Percentiles rank a stretch among this genome's conserved stretches.
Evolutionary conservation across 2,329 filamentous ascomycete species (phyloP).

Genomic region (Venturia aucupariae): DNA sequence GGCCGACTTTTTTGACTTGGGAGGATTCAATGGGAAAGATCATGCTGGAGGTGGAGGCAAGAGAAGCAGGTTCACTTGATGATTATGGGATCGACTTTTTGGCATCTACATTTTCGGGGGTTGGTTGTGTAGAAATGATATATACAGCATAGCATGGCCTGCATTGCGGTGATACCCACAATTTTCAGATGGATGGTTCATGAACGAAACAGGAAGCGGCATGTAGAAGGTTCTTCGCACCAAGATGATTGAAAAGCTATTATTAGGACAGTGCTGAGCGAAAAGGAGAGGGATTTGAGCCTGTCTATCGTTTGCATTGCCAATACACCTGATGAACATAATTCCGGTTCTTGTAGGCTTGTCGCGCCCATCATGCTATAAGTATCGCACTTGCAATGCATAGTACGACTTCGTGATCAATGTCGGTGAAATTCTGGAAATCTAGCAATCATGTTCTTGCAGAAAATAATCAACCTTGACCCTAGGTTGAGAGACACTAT

Average conservation of each 20-base stretch:
- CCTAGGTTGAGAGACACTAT: too few species aligned
- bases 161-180: conserved; percentile 7
- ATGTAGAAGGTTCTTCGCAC: neutral
- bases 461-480: too few species aligned
- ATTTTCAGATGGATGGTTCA: neutral
- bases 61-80: conserved; percentile 29
- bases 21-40: conserved; percentile 47
- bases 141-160: neutral
- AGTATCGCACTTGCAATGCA: too few species aligned
- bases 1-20: conserved; percentile 66
- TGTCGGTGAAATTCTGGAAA: neutral
- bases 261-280: neutral
- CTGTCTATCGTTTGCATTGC: neutral
- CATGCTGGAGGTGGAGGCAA: conserved; percentile 47
- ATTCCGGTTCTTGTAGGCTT: neutral
- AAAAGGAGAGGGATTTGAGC: neutral
- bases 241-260: neutral
- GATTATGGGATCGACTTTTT: neutral
- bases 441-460: too few species aligned
- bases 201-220: neutral
- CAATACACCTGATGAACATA: neutral
- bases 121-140: neutral
- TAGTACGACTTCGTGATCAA: too few species aligned
- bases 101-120: neutral
- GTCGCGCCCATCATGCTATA: too few species aligned